Base-by-base conservation (phyloP, 805 yeast species). In the Cyberlindnera euphorbiae region DNA sequence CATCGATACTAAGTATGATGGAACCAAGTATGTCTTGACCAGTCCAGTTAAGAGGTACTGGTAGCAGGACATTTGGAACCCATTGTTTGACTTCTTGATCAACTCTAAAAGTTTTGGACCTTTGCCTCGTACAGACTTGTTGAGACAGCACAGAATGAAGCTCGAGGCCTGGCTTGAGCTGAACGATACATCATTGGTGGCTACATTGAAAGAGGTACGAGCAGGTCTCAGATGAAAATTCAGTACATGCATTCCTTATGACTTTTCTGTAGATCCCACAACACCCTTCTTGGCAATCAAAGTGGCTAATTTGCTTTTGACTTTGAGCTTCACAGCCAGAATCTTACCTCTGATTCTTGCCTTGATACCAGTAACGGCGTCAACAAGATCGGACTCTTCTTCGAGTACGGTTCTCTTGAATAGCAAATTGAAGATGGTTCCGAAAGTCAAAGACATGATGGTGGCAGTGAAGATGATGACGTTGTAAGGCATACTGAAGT, bases 401-500 rank as follows among this genome's bases (percentile, higher is more conserved):
- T 82, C 87, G 0, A 90, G 75, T 0, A 88, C 79, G 9, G 84
- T 73, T 50, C 77, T 69, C 52, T 88, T 85, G 7, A 80, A 77
- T 30, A 93, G 55, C 35, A 88, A 63, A 52, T 90, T 89, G 64
- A 79, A 88, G 2, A 89, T 53, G 0, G 90, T 77, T 8, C 97
- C 97, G 63, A 89, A 90, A 0, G 90, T 80, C 39, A 93, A 64
- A 1, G 97, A 87, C 86, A 93, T 82, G 6, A 88, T 82, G 0
- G 98, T 93, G 7, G 95, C 85, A 0, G 97, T 85, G 44, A 93
- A 67, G 30, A 93, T 93, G 42, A 93, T 90, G 28, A 93, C 98
- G 52, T 93, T 93, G 58, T 93, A 93, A 1, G 98, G 98, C 98
- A 93, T 93, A 44, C 95, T 84, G 62, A 93, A 93, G 63, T 93